Evolutionary conservation across 2,329 filamentous ascomycete species (phyloP).

Genomic region (Nothomitra cinnamomea): DNA sequence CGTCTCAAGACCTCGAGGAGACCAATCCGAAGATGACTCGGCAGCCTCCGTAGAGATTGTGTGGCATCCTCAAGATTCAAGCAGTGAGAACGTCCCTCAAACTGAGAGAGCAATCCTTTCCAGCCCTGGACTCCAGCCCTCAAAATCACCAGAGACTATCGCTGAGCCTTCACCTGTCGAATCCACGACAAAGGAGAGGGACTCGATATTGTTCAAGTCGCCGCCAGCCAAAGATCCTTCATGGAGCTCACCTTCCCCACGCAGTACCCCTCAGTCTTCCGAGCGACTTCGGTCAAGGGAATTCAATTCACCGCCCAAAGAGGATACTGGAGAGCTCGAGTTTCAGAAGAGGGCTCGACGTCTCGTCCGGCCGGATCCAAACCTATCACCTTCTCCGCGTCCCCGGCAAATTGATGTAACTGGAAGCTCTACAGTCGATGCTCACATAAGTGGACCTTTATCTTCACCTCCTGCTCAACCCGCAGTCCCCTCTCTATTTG

Average conservation of each 20-base stretch:
- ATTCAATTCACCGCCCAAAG: neutral
- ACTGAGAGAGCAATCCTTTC: neutral
- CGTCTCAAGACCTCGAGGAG: conserved; percentile 3
- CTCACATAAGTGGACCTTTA: neutral
- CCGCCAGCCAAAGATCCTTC: conserved; percentile 17
- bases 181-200: conserved; percentile 27
- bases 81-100: neutral
- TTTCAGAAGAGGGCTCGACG: neutral
- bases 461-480: neutral
- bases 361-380: neutral
- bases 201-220: conserved; percentile 28
- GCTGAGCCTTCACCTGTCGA: conserved; percentile 22
- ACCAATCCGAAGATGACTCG: conserved; percentile 1
- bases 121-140: neutral
- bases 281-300: neutral
- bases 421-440: too few species aligned
- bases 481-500: conserved; percentile 17
- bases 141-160: neutral
- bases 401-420: neutral
- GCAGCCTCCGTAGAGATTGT: conserved; percentile 4
- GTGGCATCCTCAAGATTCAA: conserved; percentile 7
- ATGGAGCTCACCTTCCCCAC: neutral
- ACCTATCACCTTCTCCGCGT: neutral
- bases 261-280: neutral
- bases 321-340: neutral